Percentiles rank a stretch among this genome's conserved stretches.
These are phyloP conservation scores for Leonotis leonurus DNA, from an alignment of 257 asterid species.

Conservation along the genomic window DNA sequence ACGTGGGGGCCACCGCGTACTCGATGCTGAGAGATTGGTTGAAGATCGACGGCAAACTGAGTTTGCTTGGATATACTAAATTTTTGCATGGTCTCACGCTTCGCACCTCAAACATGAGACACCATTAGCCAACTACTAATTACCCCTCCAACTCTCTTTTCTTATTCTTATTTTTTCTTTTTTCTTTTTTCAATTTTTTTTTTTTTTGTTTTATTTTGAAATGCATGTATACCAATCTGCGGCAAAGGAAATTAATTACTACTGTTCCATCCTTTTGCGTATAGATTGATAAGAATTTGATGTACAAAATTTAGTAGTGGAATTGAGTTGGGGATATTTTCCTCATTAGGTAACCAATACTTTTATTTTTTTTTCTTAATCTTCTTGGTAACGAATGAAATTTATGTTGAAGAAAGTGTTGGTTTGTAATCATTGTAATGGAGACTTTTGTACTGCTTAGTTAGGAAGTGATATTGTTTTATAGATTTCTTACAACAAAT, in stretches of 20 bases:
- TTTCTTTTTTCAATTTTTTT: too few species aligned
- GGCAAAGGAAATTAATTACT: too few species aligned
- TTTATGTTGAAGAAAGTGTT: too few species aligned
- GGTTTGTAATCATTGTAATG: too few species aligned
- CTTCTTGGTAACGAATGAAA: too few species aligned
- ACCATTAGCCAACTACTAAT: too few species aligned
- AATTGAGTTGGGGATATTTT: neutral
- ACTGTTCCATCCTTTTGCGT: too few species aligned
- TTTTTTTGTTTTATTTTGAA: neutral
- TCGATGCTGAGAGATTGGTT: slow-evolving; percentile 74
- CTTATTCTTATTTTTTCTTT: neutral
- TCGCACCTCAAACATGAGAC: slow-evolving; percentile 69
- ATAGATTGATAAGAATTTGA: too few species aligned
- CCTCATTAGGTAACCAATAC: neutral
- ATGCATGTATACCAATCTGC: neutral
- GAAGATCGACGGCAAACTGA: slow-evolving; percentile 63
- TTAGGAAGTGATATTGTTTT: too few species aligned
- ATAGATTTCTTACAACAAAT: too few species aligned
- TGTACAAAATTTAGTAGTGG: slow-evolving; percentile 21
- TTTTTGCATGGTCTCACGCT: slow-evolving; percentile 89
- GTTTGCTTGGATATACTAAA: slow-evolving; percentile 74
- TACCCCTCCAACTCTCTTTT: too few species aligned
- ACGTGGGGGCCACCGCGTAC: slow-evolving; percentile 67
- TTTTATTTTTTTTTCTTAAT: neutral
- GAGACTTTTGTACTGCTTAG: too few species aligned